phyloP scores from a whole-genome alignment of 2,329 filamentous ascomycete genomes.

The Trichoderma sp. region DNA sequence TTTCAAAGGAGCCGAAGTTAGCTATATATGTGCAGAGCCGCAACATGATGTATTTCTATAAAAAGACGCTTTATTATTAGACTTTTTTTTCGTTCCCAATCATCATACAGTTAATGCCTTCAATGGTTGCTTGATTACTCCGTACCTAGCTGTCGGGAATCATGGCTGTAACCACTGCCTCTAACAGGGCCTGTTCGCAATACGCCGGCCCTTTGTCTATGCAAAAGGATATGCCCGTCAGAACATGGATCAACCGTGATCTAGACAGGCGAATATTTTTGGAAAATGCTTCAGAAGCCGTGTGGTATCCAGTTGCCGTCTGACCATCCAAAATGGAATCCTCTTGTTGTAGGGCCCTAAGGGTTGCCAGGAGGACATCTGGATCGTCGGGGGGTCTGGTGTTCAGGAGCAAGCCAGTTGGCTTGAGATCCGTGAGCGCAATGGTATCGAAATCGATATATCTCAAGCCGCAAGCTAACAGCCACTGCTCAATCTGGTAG shows the following conservation, averaged over 20 bases:
- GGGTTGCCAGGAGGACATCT: neutral
- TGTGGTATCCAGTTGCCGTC: neutral
- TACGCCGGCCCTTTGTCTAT: conserved; percentile 13
- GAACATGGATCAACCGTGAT: neutral
- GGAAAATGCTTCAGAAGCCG: neutral
- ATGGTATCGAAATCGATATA: neutral
- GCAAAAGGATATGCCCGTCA: conserved; percentile 6
- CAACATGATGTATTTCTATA: neutral
- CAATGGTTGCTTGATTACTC: neutral
- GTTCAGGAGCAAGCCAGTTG: neutral
- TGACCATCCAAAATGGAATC: neutral
- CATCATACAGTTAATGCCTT: neutral
- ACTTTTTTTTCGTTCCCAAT: neutral
- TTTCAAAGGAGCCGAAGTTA: neutral
- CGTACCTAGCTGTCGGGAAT: neutral
- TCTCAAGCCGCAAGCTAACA: conserved; percentile 3
- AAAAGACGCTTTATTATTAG: neutral
- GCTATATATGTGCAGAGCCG: neutral
- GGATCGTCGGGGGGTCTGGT: neutral
- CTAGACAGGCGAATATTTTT: neutral
- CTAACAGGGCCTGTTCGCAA: neutral
- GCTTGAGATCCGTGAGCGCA: neutral
- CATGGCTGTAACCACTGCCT: neutral
- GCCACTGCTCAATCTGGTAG: conserved; percentile 17
- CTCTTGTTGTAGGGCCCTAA: neutral